Conservation (phyloP, 768 basidiomycete species). For the Tephrocybe sp. region DNA sequence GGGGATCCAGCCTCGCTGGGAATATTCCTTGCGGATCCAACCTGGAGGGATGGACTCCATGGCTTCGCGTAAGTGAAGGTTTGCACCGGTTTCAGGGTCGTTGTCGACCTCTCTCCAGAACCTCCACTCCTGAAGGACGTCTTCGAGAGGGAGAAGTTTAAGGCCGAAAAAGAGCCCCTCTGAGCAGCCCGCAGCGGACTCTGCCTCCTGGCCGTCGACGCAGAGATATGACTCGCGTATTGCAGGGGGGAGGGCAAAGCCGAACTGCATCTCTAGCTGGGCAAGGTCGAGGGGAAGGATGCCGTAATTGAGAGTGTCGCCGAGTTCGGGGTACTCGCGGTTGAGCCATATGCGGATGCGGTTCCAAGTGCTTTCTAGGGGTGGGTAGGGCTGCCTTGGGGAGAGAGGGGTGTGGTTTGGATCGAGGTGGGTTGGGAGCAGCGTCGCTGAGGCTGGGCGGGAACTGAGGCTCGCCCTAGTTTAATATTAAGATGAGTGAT, state of each 20-base stretch:
- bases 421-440: slow-evolving; percentile 71
- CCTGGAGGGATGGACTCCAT: slow-evolving; percentile 91
- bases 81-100: slow-evolving; percentile 84
- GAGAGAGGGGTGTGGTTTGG: slow-evolving; percentile 43
- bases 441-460: slow-evolving; percentile 46
- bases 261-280: slow-evolving; percentile 81
- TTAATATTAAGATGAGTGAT: slow-evolving; percentile 15
- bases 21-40: slow-evolving; percentile 90
- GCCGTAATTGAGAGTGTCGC: slow-evolving; percentile 93
- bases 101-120: slow-evolving; percentile 96
- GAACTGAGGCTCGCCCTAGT: slow-evolving; percentile 40
- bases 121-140: slow-evolving; percentile 91
- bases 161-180: slow-evolving; percentile 97
- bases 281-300: slow-evolving; percentile 79
- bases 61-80: slow-evolving; percentile 61
- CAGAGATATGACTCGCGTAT: slow-evolving; percentile 89
- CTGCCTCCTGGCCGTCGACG: slow-evolving; percentile 93
- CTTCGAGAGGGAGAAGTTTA: slow-evolving; percentile 88
- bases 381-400: slow-evolving; percentile 61
- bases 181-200: slow-evolving; percentile 82
- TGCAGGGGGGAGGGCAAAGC: slow-evolving; percentile 77
- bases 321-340: slow-evolving; percentile 90
- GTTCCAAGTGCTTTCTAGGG: slow-evolving; percentile 80
- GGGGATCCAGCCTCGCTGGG: slow-evolving; percentile 95
- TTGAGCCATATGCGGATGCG: slow-evolving; percentile 81